These are phyloP conservation scores for Cynara cardunculus DNA, from an alignment of 129 eudicot species.

Conservation along the genomic window DNA sequence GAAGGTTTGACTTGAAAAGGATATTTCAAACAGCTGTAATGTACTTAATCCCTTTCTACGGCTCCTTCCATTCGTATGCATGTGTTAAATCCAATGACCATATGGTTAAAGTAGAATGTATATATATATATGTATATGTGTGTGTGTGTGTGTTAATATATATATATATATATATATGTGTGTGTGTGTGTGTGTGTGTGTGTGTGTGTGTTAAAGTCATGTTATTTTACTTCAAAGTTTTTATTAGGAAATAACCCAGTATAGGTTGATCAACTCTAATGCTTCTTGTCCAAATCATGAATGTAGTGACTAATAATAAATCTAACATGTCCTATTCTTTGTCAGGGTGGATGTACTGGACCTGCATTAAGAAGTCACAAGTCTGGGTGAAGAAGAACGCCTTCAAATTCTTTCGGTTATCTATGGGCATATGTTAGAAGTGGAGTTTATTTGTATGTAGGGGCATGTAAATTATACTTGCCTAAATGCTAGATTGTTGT, in stretches of 20 bases:
- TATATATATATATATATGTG: too few relatives aligned
- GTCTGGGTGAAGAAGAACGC: constrained; percentile 78
- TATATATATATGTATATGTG: neutral
- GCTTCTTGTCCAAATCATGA: neutral
- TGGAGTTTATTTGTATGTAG: neutral
- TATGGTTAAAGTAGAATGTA: neutral
- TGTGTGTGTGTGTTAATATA: neutral
- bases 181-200: too few relatives aligned
- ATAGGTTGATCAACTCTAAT: neutral
- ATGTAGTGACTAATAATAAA: neutral
- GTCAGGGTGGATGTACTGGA: constrained; percentile 86
- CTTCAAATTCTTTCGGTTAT: constrained; percentile 55
- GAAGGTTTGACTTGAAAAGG: neutral
- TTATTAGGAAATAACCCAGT: neutral
- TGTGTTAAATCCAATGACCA: neutral
- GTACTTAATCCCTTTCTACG: neutral
- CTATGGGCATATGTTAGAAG: too few relatives aligned
- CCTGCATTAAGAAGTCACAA: constrained; percentile 97
- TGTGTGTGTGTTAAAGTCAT: neutral
- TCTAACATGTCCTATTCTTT: neutral
- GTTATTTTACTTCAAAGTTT: neutral
- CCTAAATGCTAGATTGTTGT: constrained; percentile 4
- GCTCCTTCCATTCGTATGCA: neutral
- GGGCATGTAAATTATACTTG: constrained; percentile 2
- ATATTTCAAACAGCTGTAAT: neutral